phyloP scores from a whole-genome alignment of 2,329 filamentous ascomycete genomes.

The Penicillium occitanis region DNA sequence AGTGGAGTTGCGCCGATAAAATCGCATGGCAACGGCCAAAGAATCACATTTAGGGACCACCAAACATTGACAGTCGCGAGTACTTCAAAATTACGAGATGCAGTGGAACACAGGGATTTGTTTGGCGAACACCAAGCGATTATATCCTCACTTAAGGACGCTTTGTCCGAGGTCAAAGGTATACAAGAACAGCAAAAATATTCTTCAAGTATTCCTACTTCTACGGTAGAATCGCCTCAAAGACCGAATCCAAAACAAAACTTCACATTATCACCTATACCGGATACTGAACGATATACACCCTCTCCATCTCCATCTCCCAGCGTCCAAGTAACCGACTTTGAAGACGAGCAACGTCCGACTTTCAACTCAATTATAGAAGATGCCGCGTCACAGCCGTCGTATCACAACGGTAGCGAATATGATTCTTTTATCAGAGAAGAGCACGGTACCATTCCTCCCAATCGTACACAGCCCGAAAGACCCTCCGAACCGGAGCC shows the following conservation, averaged over 20 bases:
- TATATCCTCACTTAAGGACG: constrained; percentile 36
- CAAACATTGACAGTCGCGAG: constrained; percentile 41
- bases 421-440: neutral
- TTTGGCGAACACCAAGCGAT: constrained; percentile 34
- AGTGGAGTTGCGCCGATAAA: constrained; percentile 18
- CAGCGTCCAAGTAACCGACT: constrained; percentile 16
- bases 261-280: constrained; percentile 15
- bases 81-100: constrained; percentile 37
- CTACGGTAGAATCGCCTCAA: neutral
- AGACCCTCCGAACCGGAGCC: constrained; percentile 2
- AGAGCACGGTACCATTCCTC: neutral
- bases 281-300: constrained; percentile 10
- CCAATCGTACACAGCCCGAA: neutral
- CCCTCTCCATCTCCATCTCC: constrained; percentile 8
- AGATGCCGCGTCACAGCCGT: neutral
- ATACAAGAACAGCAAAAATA: constrained; percentile 18
- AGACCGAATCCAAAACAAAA: constrained; percentile 8
- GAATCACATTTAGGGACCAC: constrained; percentile 38
- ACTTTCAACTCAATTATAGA: neutral
- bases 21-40: constrained; percentile 11
- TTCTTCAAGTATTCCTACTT: neutral
- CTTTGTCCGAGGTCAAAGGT: constrained; percentile 33
- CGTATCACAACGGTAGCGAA: neutral
- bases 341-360: neutral
- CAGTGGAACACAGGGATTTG: constrained; percentile 25